Base-by-base conservation (phyloP, 352 stramenopile genomes). In the Vaucheria bursata region DNA sequence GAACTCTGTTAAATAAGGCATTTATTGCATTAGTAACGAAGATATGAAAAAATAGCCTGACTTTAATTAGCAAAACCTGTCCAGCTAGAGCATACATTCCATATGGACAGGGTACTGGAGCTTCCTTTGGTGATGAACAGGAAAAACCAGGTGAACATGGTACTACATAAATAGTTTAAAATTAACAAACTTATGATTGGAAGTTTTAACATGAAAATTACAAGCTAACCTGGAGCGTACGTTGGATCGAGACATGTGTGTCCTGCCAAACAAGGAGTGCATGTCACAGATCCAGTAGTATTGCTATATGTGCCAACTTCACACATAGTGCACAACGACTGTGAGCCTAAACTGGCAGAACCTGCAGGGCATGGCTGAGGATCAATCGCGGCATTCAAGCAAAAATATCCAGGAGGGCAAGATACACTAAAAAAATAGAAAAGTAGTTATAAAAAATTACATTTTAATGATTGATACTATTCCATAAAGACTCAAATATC, bases 291-390 rank as follows among this genome's bases (percentile, higher is more conserved):
- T 5, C 82, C 77, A 3, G 78, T 3, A 2, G 69, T 49, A 32
- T 82, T 70, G 12, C 75, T 39, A 70, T 89, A 88, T 3, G 76
- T 84, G 4, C 85, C 84, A 5, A 36, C 75, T 1, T 69, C 74
- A 50, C 84, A 87, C 4, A 70, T 80, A 25, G 87, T 85, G 70
- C 91, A 96, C 36, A 80, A 73, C 0, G 89, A 88, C 82, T 85
- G 93, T 1, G 82, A 73, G 0, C 85, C 89, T 0, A 90, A 86
- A 0, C 89, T 88, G 71, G 89, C 91, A 71, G 89, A 91, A 6
- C 90, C 90, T 66, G 88, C 75, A 34, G 91, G 90, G 74, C 89
- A 94, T 75, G 92, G 85, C 8, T 88, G 86, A 0, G 83, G 79
- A 1, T 84, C 81, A 7, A 74, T 67, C 3, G 90, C 94, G 18